Conservation (phyloP, 768 basidiomycete genomes). For the Boletus rubescentipes region DNA sequence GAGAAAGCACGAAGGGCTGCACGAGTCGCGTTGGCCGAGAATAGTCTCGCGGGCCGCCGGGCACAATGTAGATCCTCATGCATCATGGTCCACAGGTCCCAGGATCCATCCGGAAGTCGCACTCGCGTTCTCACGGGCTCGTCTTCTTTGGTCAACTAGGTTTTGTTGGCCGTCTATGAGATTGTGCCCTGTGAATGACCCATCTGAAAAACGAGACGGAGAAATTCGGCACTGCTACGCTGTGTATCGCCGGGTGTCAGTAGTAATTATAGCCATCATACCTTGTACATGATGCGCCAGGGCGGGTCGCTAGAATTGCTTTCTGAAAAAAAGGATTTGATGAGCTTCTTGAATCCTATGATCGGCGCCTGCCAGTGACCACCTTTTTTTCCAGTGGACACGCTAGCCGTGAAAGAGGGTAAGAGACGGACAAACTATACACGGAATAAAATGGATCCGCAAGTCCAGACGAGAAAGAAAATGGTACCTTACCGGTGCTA, state of each 20-base stretch:
- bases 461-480: background rate
- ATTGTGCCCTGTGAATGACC: background rate
- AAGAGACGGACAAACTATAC: too few relatives aligned
- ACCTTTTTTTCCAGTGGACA: background rate
- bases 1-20: background rate
- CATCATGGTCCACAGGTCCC: background rate
- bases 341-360: background rate
- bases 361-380: background rate
- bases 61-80: background rate
- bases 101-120: background rate
- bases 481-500: background rate
- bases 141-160: background rate
- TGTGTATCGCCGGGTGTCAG: background rate
- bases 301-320: background rate
- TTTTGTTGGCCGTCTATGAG: background rate
- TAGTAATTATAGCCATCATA: too few relatives aligned
- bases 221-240: background rate
- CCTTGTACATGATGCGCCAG: background rate
- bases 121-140: background rate
- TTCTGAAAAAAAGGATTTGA: background rate
- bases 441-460: background rate
- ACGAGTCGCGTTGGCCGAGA: background rate
- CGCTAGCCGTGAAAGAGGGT: background rate
- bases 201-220: background rate
- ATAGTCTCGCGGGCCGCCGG: background rate